Base-by-base conservation (phyloP, 257 asterid genomes). In the Plantago major region DNA sequence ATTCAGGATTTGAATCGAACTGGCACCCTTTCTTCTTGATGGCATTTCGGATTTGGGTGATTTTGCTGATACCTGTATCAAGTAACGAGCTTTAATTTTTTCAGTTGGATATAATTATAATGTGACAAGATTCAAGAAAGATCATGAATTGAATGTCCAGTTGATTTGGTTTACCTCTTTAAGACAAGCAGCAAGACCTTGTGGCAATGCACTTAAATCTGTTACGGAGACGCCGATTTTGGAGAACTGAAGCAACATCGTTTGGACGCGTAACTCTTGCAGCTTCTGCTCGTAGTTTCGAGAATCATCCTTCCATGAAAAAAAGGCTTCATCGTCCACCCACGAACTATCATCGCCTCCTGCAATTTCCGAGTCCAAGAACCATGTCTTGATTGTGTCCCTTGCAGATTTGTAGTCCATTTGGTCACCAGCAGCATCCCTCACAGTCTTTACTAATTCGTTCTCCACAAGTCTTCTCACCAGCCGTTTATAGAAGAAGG, bases 371-470 rank as follows among this genome's bases (percentile, higher is more conserved):
- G 90, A 85, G 71, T 71, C 78, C 12, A 81, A 54, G 80, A 85
- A 87, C 97, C 99, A 93, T n/a, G 54, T 72, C 82, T 79, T 85
- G 15, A 87, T 69, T 71, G 75, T 68, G 38, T 81, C 84, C 64
- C 77, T 61, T 19, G 97, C 96, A 16, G 80, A 74, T 68, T 71
- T 74, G 57, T 93, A 86, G 3, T 72, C 75, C 16, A 89, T 73
- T 54, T 79, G 76, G 47, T 79, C 73, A 15, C 99, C 99, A 5
- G 88, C 91, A n/a, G 99, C 97, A 2, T 85, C 89, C 73, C 77
- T 78, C 66, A 89, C 55, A 2, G 77, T 74, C 83, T 74, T 89
- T 67, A 89, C 77, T 62, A 93, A 55, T 13, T 79, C 70, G 62
- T 87, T 94, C 81, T 93, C 99, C 16, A 59, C 77, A 6, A 90